Evolutionary conservation across 2,329 filamentous ascomycete species (phyloP), one percentile per base, ranked within the genome.

Genomic region (Alternaria sp.): DNA sequence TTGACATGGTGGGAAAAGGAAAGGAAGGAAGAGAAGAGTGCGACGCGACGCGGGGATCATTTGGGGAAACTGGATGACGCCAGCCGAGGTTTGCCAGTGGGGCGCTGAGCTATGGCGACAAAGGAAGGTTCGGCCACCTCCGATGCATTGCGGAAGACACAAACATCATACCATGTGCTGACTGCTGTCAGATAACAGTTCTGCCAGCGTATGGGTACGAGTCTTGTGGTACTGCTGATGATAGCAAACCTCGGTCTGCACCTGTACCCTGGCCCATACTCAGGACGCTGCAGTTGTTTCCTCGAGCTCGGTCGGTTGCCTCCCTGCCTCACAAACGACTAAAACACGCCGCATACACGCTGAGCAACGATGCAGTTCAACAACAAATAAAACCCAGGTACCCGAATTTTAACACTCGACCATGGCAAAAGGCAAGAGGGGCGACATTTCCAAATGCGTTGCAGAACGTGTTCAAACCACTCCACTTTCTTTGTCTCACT

Each of bases 1-100:
- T 70, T 61, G 69, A 64, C 79, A 81, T 82, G 25, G 68, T 75
- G 45, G 78, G 67, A 67, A 67, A 73, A 30, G 33, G 26, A 41
- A 67, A 67, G 65, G 73, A 64, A 67, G 69, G 65, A 46, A 70
- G 53, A 65, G 50, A 66, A 65, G 20, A 64, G 44, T 54, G 59
- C 33, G 58, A 61, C 61, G 63, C 64, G 63, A 63, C 66, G 69
- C 57, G 57, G 61, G 30, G 55, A 61, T 47, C 33, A 61, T 68
- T 71, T 69, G 65, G 61, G 33, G 54, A 44, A 30, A 14, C 18
- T 10, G 28, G 46, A 59, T 62, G 59, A 63, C 49, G 56, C 44
- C 51, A 53, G 66, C 64, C 61, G 68, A 64, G 66, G 66, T 54
- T 61, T 61, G 61, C 62, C 63, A 37, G 67, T 37, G 50, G 59